Base-by-base conservation (phyloP, 2,329 filamentous ascomycete genomes). In the Aureobasidium musti region DNA sequence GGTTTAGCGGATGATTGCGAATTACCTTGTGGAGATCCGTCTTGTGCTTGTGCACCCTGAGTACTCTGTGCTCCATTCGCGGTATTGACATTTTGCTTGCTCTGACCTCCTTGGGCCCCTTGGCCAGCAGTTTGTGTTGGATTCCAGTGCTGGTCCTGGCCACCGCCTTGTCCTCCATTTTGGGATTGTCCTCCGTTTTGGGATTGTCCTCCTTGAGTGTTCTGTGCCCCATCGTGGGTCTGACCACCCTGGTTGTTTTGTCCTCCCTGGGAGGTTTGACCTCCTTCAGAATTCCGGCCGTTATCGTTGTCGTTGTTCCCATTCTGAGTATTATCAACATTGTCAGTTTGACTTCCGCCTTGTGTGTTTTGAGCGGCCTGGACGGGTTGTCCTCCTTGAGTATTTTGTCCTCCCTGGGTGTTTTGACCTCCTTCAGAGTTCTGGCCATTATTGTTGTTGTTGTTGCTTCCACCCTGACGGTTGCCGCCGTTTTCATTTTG, bases 131-230 rank as follows among this genome's bases (percentile, higher is more conserved):
- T 30, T 26, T 61, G 57, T 28, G 41, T 35, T 17, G 57, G 41
- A 19, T 49, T 49, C 41, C 57, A 47, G n/a, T 61, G 56, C 17
- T 59, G 26, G 13, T 19, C 14, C 17, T 61, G 57, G 13, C 39
- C 35, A 6, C 35, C 35, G 35, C 35, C 35, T 39, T 39, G 35
- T 39, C 35, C 53, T 26, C 37, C 43, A n/a, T 61, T 47, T 35
- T 47, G 39, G 7, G 56, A 30, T 26, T 30, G 19, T 21, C 30
- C 54, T 14, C n/a, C n/a, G n/a, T 56, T 39, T 17, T 39, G 35
- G 3, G 35, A 17, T 14, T 49, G 45, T 2, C 14, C 26, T 33
- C 26, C 49, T n/a, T 52, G 49, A 11, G 26, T 30, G 26, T 52
- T 52, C 28, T 49, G 45, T 21, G 43, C 43, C 10, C 45, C 45